A percentile compares a stretch with the other conserved stretches of the same genome.
Conservation (phyloP, 2,329 filamentous ascomycete species). For the Aureobasidium sp. region DNA sequence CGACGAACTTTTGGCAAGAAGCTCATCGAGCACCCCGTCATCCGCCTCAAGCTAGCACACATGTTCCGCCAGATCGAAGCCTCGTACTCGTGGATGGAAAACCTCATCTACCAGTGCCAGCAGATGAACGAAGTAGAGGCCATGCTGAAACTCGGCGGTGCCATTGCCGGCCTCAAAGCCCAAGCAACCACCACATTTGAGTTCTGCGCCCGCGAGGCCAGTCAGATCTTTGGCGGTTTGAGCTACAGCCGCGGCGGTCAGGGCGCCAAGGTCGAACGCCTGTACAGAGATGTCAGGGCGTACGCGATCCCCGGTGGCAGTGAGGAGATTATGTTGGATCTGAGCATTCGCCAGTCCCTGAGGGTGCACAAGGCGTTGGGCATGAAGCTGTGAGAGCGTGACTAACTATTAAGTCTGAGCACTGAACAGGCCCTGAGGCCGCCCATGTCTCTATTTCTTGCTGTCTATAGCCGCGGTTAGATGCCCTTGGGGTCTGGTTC, state of each 20-base stretch:
- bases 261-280: constrained; percentile 85
- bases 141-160: constrained; percentile 89
- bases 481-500: background rate
- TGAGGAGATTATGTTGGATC: constrained; percentile 97
- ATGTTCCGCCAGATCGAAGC: constrained; percentile 98
- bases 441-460: background rate
- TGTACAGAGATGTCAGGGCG: constrained; percentile 90
- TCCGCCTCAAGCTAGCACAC: constrained; percentile 93
- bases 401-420: background rate
- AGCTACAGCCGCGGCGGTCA: constrained; percentile 90
- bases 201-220: constrained; percentile 92
- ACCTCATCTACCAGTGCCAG: constrained; percentile 84
- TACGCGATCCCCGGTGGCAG: constrained; percentile 91
- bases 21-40: constrained; percentile 93
- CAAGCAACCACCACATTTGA: constrained; percentile 92
- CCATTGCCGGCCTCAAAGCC: constrained; percentile 88
- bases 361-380: constrained; percentile 83
- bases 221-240: constrained; percentile 93
- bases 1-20: constrained; percentile 93
- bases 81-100: constrained; percentile 94
- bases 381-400: constrained; percentile 71
- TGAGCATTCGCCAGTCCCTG: constrained; percentile 86
- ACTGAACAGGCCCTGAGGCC: background rate
- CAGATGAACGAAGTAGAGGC: constrained; percentile 91
- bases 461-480: background rate